Evolutionary conservation across 2,329 filamentous ascomycete genomes (phyloP).

Genomic region (Nemania diffusa): DNA sequence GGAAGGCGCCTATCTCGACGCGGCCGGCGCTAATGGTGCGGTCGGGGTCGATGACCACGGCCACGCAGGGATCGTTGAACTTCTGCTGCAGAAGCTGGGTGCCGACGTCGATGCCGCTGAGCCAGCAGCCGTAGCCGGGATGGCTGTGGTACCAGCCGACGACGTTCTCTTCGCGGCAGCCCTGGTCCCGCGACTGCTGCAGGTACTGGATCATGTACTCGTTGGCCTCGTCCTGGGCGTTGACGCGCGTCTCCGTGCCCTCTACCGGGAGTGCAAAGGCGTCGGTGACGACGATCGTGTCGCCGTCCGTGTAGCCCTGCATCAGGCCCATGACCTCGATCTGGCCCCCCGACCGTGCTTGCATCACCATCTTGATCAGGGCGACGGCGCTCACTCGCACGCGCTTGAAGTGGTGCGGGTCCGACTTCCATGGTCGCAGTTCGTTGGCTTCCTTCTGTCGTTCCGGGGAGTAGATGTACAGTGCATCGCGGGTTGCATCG

Average conservation of each 20-base stretch:
- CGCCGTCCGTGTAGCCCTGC: constrained; percentile 89
- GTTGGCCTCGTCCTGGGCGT: constrained; percentile 94
- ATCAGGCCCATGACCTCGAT: constrained; percentile 98
- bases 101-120: constrained; percentile 92
- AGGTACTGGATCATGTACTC: constrained; percentile 96
- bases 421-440: constrained; percentile 77
- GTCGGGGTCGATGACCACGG: constrained; percentile 95
- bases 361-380: constrained; percentile 99
- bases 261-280: constrained; percentile 94
- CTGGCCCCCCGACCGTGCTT: constrained; percentile 91
- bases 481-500: constrained; percentile 86
- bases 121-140: constrained; percentile 97
- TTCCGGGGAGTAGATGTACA: constrained; percentile 82
- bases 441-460: constrained; percentile 74
- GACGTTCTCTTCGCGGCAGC: constrained; percentile 81
- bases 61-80: constrained; percentile 90
- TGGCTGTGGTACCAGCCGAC: constrained; percentile 99
- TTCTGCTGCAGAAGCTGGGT: constrained; percentile 88
- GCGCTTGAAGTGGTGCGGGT: constrained; percentile 89
- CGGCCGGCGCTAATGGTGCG: constrained; percentile 94
- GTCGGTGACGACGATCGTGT: constrained; percentile 91
- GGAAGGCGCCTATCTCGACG: constrained; percentile 96
- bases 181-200: constrained; percentile 78
- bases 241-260: constrained; percentile 97
- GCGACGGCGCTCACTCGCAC: constrained; percentile 94